Evolutionary conservation across 352 stramenopile species (phyloP).

Genomic region (Chrysophaeum taylorii): DNA sequence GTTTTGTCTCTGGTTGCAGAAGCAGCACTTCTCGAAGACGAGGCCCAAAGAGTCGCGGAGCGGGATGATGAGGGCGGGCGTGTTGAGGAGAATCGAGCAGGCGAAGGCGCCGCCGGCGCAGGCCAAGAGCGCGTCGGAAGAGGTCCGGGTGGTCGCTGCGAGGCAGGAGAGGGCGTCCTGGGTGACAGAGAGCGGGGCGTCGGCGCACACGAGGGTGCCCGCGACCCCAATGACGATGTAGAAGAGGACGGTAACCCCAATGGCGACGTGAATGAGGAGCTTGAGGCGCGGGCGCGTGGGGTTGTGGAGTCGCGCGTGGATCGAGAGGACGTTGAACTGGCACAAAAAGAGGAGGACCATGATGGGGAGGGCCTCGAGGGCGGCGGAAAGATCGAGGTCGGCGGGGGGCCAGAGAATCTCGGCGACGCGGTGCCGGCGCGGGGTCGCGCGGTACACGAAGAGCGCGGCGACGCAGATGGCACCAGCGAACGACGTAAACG

Average conservation of each 20-base stretch:
- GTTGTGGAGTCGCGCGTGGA: not conserved
- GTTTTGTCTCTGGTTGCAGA: no score
- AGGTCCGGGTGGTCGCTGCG: not conserved
- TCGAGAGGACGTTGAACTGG: constrained; percentile 8
- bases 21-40: no score
- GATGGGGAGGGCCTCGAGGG: not conserved
- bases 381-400: not conserved
- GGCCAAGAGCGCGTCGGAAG: not conserved
- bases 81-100: constrained; percentile 3
- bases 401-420: not conserved
- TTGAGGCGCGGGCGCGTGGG: not conserved
- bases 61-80: not conserved
- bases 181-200: not conserved
- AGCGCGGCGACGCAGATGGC: not conserved
- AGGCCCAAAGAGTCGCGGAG: not conserved
- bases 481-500: not conserved
- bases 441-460: not conserved
- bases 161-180: not conserved
- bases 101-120: not conserved
- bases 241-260: not conserved
- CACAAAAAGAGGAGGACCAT: not conserved
- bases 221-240: not conserved
- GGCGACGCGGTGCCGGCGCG: not conserved
- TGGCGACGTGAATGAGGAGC: not conserved
- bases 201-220: not conserved